Conservation (phyloP, 495 filamentous ascomycete species). For the Neurospora sp. region DNA sequence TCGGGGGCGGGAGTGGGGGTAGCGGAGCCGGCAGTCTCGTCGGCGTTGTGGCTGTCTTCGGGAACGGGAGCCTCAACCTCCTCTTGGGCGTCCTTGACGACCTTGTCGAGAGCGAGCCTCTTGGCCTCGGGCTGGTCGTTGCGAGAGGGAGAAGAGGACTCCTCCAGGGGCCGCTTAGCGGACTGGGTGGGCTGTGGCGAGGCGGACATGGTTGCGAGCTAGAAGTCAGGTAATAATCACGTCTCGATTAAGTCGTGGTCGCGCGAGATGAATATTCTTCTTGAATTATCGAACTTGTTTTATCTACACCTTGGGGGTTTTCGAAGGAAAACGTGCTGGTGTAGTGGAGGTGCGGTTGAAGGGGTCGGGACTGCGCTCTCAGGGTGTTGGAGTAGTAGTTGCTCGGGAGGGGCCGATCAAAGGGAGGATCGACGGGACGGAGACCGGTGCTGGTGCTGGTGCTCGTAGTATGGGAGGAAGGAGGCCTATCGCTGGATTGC, state of each 20-base stretch:
- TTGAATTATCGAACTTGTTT: conserved; percentile 22
- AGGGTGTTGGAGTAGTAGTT: not conserved
- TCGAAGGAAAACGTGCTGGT: conserved; percentile 90
- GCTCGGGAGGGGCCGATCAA: not conserved
- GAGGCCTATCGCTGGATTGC: not conserved
- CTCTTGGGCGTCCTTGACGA: conserved; percentile 48
- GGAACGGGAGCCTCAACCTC: conserved; percentile 21
- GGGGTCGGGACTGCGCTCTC: not conserved
- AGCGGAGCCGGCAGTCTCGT: not conserved
- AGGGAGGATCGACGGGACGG: not conserved
- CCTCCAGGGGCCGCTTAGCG: conserved; percentile 90
- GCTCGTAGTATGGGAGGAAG: not conserved
- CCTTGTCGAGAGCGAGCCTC: conserved; percentile 89
- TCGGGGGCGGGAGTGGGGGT: conserved; percentile 12
- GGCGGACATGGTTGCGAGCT: conserved; percentile 37
- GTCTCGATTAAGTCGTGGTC: conserved; percentile 18
- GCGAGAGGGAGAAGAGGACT: conserved; percentile 87
- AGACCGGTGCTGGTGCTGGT: conserved; percentile 17
- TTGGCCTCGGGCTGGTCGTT: conserved; percentile 95
- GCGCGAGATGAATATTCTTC: conserved; percentile 37
- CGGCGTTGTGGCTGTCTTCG: conserved; percentile 8
- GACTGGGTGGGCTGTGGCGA: conserved; percentile 46
- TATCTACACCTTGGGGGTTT: conserved; percentile 80
- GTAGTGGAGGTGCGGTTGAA: conserved; percentile 36
- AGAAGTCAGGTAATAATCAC: conserved; percentile 18